Base-by-base conservation (phyloP, 1,284 basidiomycete genomes). In the Sanguinoderma infundibulare region DNA sequence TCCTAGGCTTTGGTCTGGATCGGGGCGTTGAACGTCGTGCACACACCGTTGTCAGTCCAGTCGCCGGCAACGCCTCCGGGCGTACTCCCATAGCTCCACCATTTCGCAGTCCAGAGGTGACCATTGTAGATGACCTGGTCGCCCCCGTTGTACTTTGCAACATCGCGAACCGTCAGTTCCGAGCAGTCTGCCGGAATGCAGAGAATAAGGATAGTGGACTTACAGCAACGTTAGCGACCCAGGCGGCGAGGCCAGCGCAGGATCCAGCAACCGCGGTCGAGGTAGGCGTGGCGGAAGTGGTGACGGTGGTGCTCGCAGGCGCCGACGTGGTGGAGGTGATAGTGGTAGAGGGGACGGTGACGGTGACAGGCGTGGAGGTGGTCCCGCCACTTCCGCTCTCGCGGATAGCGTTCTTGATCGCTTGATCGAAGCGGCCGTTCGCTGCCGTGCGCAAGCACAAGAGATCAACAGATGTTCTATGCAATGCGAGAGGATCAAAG, bases 51-150 rank as follows among this genome's bases (percentile, higher is more conserved):
- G 56, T 79, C 72, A 10, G 67, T 68, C 81, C 80, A 82, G 53
- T 78, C 79, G 17, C 70, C 78, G 0, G 74, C 72, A 50, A 66
- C 26, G 42, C 72, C 83, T 58, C 83, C 83, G 1, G 84, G 83
- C 7, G 67, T 61, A 57, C 83, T 79, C 63, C 65, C 69, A 67
- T 83, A 73, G 46, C 79, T 79, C 85, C 86, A 87, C 82, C 82
- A 84, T 53, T 82, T 83, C 15, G 85, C 83, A 5, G 80, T 83
- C 83, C 83, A 87, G 12, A 85, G 75, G 65, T 80, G 75, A 10
- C 79, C 83, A 53, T 67, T 64, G 70, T 78, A 84, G 14, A 77
- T 74, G 51, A 79, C 85, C 51, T 78, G 65, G 26, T 79, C 72
- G 4, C 82, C 82, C 32, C 72, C 78, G 34, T 73, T 68, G 70